Evolutionary conservation across 140 eudicot genomes (phyloP).

Genomic region (Cichorium intybus): DNA sequence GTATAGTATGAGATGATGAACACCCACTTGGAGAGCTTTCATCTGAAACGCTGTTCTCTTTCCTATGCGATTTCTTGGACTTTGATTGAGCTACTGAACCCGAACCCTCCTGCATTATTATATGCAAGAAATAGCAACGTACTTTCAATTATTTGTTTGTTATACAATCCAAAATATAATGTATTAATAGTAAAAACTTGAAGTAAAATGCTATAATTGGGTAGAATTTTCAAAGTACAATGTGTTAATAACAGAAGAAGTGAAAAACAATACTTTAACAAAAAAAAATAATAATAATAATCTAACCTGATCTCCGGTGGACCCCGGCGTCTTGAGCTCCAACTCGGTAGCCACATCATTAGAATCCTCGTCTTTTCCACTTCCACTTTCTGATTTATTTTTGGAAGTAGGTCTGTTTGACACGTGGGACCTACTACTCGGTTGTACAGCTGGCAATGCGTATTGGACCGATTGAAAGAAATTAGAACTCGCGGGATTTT

Average conservation of each 20-base stretch:
- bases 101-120: constrained; percentile 56
- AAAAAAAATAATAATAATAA: no score
- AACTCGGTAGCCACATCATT: constrained; percentile 77
- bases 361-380: constrained; percentile 61
- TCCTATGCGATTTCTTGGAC: constrained; percentile 46
- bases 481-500: constrained; percentile 70
- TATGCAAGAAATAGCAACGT: no score
- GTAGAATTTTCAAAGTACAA: no score
- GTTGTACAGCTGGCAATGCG: constrained; percentile 48
- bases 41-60: constrained; percentile 51
- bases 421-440: constrained; percentile 49
- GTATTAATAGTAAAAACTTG: no score
- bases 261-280: no score
- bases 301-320: constrained; percentile 71
- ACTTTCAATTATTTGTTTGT: no score
- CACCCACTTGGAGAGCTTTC: constrained; percentile 82
- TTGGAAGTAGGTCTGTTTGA: constrained; percentile 57
- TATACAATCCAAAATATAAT: no score
- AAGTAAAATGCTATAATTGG: no score
- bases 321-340: constrained; percentile 92
- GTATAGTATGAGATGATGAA: constrained; percentile 69
- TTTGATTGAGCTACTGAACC: constrained; percentile 43
- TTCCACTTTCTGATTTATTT: constrained; percentile 55
- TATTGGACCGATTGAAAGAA: constrained; percentile 59
- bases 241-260: no score